Conservation (phyloP, 2,329 filamentous ascomycete genomes). For the Trichoderma hamatum region DNA sequence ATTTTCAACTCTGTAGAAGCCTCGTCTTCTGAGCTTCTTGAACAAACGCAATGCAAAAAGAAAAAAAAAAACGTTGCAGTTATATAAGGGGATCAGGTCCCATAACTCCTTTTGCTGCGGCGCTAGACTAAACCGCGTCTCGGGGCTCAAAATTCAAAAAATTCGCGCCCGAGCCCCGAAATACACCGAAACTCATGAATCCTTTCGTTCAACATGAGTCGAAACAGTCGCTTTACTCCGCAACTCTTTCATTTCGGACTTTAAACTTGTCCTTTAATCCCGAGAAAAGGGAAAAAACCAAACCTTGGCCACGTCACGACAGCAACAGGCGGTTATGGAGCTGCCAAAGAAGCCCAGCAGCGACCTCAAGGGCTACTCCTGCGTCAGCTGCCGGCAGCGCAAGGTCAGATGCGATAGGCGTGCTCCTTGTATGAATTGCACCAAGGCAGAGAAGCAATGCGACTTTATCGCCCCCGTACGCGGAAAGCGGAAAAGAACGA, state of each 20-base stretch:
- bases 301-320: neutral
- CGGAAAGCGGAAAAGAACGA: slow-evolving; percentile 10
- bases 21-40: neutral
- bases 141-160: slow-evolving; percentile 10
- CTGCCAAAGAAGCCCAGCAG: neutral
- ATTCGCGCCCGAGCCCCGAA: slow-evolving; percentile 13
- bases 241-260: slow-evolving; percentile 1
- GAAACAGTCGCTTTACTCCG: neutral
- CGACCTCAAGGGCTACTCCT: slow-evolving; percentile 9
- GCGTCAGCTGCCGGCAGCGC: slow-evolving; percentile 12
- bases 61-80: neutral
- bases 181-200: neutral
- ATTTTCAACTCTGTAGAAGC: neutral
- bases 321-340: neutral
- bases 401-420: slow-evolving; percentile 15
- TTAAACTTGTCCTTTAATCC: neutral
- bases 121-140: slow-evolving; percentile 1
- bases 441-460: slow-evolving; percentile 1
- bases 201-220: neutral
- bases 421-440: slow-evolving; percentile 1
- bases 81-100: neutral
- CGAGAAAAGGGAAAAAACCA: neutral
- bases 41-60: neutral
- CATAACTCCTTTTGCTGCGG: neutral
- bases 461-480: neutral